These are phyloP conservation scores for Desmodesmus armatus DNA, from an alignment of 139 green algal species.

Conservation along the genomic window DNA sequence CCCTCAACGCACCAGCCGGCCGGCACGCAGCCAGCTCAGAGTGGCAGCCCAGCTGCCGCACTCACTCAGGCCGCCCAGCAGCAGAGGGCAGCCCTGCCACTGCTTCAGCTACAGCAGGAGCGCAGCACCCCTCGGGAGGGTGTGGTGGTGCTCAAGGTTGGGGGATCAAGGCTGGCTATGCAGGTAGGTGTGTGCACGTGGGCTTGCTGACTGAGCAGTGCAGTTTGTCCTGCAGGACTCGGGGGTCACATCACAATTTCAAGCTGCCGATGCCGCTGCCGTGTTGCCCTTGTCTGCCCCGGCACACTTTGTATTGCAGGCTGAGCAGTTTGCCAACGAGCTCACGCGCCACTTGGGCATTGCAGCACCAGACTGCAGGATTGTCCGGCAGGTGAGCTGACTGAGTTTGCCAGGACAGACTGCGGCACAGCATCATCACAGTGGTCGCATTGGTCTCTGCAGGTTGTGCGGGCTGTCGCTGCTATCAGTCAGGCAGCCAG, in stretches of 20 bases:
- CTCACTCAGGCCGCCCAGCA: neutral
- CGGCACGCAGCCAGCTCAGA: too few species aligned
- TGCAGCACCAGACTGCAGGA: slow-evolving; percentile 68
- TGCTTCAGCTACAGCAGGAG: slow-evolving; percentile 1
- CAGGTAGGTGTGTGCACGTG: slow-evolving; percentile 20
- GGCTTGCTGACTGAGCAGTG: neutral
- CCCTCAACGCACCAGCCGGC: too few species aligned
- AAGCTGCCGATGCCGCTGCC: neutral
- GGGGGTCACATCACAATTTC: neutral
- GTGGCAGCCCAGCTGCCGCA: too few species aligned
- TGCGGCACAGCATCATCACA: too few species aligned
- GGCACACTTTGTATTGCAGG: too few species aligned
- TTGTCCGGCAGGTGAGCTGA: slow-evolving; percentile 65
- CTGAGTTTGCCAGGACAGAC: too few species aligned
- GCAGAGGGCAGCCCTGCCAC: neutral
- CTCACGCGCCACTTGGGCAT: slow-evolving; percentile 81
- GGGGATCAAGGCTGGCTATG: slow-evolving; percentile 64
- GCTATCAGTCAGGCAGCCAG: too few species aligned
- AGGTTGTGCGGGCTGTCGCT: too few species aligned
- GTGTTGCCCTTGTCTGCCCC: too few species aligned
- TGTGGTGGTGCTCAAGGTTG: slow-evolving; percentile 80
- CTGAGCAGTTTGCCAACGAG: slow-evolving; percentile 88
- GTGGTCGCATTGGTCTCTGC: too few species aligned
- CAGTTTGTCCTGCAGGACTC: neutral
- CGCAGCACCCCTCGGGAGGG: slow-evolving; percentile 21